Conservation (phyloP, 345 rosid genomes). For the Gossypium longicalyx region DNA sequence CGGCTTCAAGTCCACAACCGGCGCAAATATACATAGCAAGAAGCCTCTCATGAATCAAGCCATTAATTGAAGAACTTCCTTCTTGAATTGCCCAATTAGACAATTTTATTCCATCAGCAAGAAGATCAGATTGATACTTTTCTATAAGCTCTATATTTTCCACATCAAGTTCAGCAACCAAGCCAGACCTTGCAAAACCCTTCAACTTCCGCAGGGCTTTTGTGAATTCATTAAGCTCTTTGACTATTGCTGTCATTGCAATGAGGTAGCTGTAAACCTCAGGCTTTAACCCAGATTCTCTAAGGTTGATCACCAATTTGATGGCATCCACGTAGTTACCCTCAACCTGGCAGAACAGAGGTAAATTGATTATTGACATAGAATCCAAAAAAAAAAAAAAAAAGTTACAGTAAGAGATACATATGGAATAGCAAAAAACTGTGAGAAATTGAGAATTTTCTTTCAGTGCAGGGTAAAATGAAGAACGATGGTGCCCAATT, state of each 20-base stretch:
- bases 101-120: constrained; percentile 56
- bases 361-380: constrained; percentile 9
- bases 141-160: constrained; percentile 50
- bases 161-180: constrained; percentile 50
- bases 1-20: constrained; percentile 79
- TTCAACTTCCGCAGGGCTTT: constrained; percentile 70
- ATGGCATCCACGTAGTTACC: constrained; percentile 70
- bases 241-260: constrained; percentile 90
- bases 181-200: constrained; percentile 54
- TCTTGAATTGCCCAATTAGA: constrained; percentile 76
- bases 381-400: not conserved
- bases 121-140: constrained; percentile 63
- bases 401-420: not conserved
- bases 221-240: constrained; percentile 77
- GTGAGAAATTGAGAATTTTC: not conserved
- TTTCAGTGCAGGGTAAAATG: not conserved
- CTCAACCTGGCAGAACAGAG: constrained; percentile 49
- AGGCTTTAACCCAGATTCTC: constrained; percentile 72
- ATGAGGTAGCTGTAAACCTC: constrained; percentile 81
- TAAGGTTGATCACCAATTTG: constrained; percentile 56
- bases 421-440: not conserved
- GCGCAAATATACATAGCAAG: constrained; percentile 90
- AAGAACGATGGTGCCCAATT: not conserved
- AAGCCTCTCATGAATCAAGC: constrained; percentile 78
- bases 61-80: constrained; percentile 46